Evolutionary conservation across 148 eudicot genomes (phyloP).

Genomic region (Gaultheria prostrata): DNA sequence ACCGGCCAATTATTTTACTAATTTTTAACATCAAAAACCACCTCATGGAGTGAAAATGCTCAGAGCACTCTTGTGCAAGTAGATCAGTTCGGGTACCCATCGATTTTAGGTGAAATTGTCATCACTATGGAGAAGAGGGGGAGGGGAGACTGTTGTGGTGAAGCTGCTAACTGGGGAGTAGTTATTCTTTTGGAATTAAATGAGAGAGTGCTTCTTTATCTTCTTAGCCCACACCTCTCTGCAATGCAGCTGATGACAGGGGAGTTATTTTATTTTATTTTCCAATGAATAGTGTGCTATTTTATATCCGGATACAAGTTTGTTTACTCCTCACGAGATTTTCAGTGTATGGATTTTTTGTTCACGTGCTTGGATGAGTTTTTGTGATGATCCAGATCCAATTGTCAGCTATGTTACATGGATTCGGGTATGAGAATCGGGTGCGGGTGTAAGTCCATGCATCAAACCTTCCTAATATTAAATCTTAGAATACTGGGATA

Average conservation of each 20-base stretch:
- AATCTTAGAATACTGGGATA: no score
- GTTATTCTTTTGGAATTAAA: background rate
- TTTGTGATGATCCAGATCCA: background rate
- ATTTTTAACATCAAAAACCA: background rate
- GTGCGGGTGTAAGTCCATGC: no score
- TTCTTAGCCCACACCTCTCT: slow-evolving; percentile 5
- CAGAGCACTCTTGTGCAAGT: background rate
- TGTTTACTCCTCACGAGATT: slow-evolving; percentile 2
- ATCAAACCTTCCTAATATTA: no score
- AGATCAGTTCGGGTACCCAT: background rate
- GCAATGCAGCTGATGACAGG: background rate
- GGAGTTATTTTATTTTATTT: background rate
- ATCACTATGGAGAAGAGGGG: background rate
- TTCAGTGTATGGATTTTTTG: background rate
- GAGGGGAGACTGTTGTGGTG: slow-evolving; percentile 1
- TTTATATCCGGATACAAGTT: background rate
- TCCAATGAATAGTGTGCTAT: background rate
- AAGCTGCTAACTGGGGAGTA: slow-evolving; percentile 5
- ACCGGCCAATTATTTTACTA: background rate
- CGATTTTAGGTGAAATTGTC: background rate
- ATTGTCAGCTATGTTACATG: background rate
- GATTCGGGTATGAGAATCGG: no score
- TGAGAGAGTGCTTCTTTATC: slow-evolving; percentile 4
- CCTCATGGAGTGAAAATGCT: background rate
- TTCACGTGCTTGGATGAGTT: background rate